These are phyloP conservation scores for Silene noctiflora DNA, from an alignment of 179 eudicot species.

Conservation along the genomic window DNA sequence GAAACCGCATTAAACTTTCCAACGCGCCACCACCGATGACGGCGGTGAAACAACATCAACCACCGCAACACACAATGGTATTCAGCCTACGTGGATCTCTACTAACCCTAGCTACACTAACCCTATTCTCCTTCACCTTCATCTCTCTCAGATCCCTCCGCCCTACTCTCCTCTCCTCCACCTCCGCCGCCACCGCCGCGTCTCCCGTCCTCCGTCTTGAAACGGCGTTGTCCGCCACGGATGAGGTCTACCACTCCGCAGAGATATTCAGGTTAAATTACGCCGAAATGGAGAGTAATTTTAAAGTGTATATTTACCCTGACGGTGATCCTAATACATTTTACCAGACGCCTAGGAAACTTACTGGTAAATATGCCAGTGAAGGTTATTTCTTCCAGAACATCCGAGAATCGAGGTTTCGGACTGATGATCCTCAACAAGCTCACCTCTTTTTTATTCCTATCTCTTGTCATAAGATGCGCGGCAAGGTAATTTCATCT, in stretches of 20 bases:
- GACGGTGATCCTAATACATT: conserved; percentile 79
- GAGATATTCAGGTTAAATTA: conserved; percentile 60
- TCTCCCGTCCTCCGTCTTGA: conserved; percentile 18
- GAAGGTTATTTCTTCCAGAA: conserved; percentile 95
- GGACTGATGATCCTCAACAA: conserved; percentile 67
- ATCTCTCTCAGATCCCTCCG: conserved; percentile 62
- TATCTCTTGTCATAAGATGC: conserved; percentile 92
- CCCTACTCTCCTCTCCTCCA: conserved; percentile 30
- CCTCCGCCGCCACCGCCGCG: background rate
- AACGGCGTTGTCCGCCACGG: conserved; percentile 9
- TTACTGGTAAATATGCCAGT: conserved; percentile 80
- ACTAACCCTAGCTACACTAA: conserved; percentile 54
- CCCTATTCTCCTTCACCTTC: conserved; percentile 62
- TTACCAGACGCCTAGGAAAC: conserved; percentile 86
- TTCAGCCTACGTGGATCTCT: conserved; percentile 54
- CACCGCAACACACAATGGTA: conserved; percentile 28
- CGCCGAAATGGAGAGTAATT: conserved; percentile 67
- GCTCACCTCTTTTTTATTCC: conserved; percentile 84
- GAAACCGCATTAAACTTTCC: background rate
- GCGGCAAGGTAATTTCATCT: conserved; percentile 53
- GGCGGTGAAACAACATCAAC: conserved; percentile 30
- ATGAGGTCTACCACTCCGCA: conserved; percentile 45
- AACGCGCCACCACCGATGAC: conserved; percentile 34
- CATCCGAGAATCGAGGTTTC: conserved; percentile 62
- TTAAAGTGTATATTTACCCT: conserved; percentile 70